A percentile compares a stretch with the other conserved stretches of the same genome.
Evolutionary conservation across 2,329 filamentous ascomycete genomes (phyloP).

Genomic region (Trichophyton equinum): DNA sequence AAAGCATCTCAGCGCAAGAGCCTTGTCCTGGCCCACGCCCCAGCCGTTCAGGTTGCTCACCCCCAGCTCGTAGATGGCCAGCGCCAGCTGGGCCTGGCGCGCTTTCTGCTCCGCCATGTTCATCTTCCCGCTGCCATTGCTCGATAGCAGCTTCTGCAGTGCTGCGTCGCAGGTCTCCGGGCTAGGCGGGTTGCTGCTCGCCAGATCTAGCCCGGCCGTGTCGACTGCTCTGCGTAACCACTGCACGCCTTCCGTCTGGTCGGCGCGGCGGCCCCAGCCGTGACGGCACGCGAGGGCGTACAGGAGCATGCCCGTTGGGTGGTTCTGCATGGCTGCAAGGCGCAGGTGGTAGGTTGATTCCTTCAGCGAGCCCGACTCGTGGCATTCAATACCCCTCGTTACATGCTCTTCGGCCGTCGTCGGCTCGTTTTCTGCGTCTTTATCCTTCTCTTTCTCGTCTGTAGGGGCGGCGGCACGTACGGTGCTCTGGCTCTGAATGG

Average conservation of each 20-base stretch:
- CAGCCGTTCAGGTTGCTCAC: constrained; percentile 97
- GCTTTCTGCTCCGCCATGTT: constrained; percentile 58
- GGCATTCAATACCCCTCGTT: constrained; percentile 75
- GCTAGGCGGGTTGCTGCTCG: constrained; percentile 51
- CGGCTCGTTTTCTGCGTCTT: constrained; percentile 7
- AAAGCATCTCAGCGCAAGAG: constrained; percentile 78
- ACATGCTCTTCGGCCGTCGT: constrained; percentile 66
- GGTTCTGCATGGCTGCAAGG: constrained; percentile 69
- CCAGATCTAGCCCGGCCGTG: constrained; percentile 66
- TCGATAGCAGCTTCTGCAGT: constrained; percentile 30
- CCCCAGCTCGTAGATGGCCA: constrained; percentile 91
- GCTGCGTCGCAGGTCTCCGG: constrained; percentile 23
- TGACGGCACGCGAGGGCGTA: constrained; percentile 92
- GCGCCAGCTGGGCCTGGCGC: constrained; percentile 80
- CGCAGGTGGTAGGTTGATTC: constrained; percentile 95
- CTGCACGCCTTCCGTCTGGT: constrained; percentile 75
- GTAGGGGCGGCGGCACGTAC: constrained; percentile 32
- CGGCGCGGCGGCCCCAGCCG: constrained; percentile 94
- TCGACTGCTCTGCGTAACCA: constrained; percentile 91
- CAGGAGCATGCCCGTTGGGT: constrained; percentile 88
- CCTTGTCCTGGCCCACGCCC: constrained; percentile 89
- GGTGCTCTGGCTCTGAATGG: constrained; percentile 55
- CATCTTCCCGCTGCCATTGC: constrained; percentile 39
- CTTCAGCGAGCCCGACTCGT: constrained; percentile 74
- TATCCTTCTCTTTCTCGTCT: neutral